Conservation (phyloP, 2,329 filamentous ascomycete species). For the Tolypocladium endophyticum region DNA sequence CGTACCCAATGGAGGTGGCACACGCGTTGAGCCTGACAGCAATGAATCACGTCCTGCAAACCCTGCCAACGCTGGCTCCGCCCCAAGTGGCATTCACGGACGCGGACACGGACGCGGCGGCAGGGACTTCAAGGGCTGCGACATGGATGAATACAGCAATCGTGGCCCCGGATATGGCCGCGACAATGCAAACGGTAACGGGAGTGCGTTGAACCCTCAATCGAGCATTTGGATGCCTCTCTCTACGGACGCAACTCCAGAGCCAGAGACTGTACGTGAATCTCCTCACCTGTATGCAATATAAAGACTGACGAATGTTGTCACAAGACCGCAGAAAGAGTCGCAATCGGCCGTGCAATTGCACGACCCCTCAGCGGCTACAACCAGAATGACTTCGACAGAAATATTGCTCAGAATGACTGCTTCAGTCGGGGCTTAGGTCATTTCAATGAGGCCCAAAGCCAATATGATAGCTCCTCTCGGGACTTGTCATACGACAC, state of each 20-base stretch:
- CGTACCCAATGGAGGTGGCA: background rate
- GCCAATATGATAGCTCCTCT: background rate
- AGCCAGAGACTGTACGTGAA: background rate
- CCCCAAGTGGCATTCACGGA: background rate
- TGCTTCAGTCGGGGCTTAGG: background rate
- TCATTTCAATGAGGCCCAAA: background rate
- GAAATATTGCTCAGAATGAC: background rate
- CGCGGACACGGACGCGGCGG: background rate
- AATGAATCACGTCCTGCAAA: slow-evolving; percentile 1
- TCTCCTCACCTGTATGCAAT: background rate
- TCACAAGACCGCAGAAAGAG: background rate
- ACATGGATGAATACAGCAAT: background rate
- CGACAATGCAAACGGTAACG: background rate
- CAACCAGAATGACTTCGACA: background rate
- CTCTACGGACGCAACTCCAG: background rate
- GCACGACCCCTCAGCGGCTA: no score
- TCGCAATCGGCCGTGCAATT: background rate
- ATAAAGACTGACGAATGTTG: background rate
- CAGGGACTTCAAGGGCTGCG: background rate
- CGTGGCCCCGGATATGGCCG: background rate
- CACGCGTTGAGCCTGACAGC: slow-evolving; percentile 1
- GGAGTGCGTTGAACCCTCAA: background rate
- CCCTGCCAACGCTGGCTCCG: background rate
- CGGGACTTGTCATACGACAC: background rate
- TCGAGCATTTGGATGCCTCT: background rate